Evolutionary conservation across 1,139 yeast genomes (phyloP).

Genomic region (Lodderomyces margitis): DNA sequence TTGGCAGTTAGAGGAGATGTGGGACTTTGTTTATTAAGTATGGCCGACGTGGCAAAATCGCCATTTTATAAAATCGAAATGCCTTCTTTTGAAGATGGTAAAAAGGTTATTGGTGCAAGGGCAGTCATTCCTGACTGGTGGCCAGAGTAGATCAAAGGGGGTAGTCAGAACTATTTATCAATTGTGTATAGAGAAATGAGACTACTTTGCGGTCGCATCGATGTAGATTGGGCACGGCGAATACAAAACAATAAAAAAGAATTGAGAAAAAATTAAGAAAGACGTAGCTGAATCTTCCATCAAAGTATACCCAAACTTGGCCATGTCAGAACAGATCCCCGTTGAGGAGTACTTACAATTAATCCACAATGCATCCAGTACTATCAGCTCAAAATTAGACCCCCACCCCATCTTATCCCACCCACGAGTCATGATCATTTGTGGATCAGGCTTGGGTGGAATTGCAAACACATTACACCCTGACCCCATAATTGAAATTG

Average conservation of each 20-base stretch:
- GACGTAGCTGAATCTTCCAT: background rate
- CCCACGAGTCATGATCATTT: constrained; percentile 75
- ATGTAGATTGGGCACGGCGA: background rate
- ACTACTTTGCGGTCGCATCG: background rate
- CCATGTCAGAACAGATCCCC: constrained; percentile 15
- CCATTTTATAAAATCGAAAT: constrained; percentile 29
- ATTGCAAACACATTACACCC: constrained; percentile 56
- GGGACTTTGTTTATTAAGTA: constrained; percentile 63
- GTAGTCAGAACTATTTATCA: no score
- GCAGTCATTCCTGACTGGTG: constrained; percentile 66
- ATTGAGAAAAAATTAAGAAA: background rate
- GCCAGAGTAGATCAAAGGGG: constrained; percentile 44
- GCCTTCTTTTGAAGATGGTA: constrained; percentile 23
- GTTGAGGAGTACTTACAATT: constrained; percentile 14
- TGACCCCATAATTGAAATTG: constrained; percentile 47
- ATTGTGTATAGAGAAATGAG: background rate
- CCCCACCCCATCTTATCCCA: constrained; percentile 15
- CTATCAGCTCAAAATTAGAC: constrained; percentile 10
- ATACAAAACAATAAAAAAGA: no score
- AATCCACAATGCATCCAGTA: constrained; percentile 14
- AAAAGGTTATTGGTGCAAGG: constrained; percentile 38
- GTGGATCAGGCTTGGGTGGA: constrained; percentile 95
- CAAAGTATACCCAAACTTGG: background rate
- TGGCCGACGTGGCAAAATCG: constrained; percentile 39
- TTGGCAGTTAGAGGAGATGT: constrained; percentile 54